Base-by-base conservation (phyloP, 768 basidiomycete genomes). In the Lactifluus echinatus region DNA sequence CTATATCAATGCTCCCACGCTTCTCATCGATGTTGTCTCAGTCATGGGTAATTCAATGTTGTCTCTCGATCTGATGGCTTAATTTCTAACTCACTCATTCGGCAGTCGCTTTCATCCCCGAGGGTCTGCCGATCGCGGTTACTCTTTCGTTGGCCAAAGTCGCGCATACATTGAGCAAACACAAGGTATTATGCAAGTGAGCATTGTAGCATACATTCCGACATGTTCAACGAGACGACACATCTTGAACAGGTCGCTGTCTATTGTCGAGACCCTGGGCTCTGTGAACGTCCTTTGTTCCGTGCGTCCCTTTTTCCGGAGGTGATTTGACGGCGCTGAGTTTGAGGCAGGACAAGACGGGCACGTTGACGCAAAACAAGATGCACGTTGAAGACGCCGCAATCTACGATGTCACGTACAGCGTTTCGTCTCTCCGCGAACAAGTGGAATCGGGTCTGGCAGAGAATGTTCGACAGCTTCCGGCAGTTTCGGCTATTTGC, bases 191-290 rank as follows among this genome's bases (percentile, higher is more conserved):
- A 15, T 76, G 74, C 64, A 79, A 78, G 63, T 61, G 24, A 21
- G 62, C 50, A 7, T 2, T 6, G 2, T 44, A n/a, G n/a, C 21
- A 7, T 31, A 15, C 10, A n/a, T 12, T 55, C 17, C 14, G 19
- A 23, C 19, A 21, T 39, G 4, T 33, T 55, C 11, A 55, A 6
- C 15, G 45, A 4, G 14, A 21, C 39, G 3, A 7, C 17, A 21
- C 6, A 2, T 17, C n/a, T n/a, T 6, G 8, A 14, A 23, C 37
- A 63, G 62, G 37, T 79, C 79, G 2, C 70, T 87, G 23, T 75
- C 82, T 24, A 85, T 82, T 6, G 82, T 87, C 29, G 84, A 87
- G 66, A 81, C 81, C 7, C 73, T 87, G 5, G 84, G 85, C 7
- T 75, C 78, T 8, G 82, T 85, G 65, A 79, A 79, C 53, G 76